phyloP scores from a whole-genome alignment of 116 monocot species.

The Cymodocea nodosa region DNA sequence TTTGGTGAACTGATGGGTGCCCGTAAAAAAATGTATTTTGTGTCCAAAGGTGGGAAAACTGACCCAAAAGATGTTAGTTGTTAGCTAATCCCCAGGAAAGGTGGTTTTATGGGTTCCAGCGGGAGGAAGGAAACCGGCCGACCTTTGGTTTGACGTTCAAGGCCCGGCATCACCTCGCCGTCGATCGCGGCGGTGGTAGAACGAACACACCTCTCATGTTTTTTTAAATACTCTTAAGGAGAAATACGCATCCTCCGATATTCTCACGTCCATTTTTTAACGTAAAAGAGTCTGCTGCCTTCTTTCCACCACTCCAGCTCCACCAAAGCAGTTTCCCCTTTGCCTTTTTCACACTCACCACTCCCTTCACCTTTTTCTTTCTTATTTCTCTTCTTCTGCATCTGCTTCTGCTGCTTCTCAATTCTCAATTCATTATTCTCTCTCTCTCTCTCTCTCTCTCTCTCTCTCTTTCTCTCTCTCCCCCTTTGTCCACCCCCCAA shows the following conservation, averaged over 20 bases:
- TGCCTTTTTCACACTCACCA: not conserved
- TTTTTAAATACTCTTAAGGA: no score
- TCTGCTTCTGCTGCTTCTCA: conserved; percentile 1
- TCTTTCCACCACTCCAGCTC: no score
- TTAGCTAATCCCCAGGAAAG: conserved; percentile 5
- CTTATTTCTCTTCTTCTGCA: conserved; percentile 1
- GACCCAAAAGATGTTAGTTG: not conserved
- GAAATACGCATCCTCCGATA: no score
- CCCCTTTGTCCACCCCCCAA: no score
- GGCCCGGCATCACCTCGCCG: conserved; percentile 39
- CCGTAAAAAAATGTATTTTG: no score
- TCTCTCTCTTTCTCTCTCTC: not conserved
- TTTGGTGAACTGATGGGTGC: no score
- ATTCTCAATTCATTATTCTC: not conserved
- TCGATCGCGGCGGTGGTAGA: conserved; percentile 16
- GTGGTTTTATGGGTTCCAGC: not conserved
- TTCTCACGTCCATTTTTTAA: no score
- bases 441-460: not conserved
- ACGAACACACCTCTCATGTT: no score
- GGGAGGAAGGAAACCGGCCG: not conserved
- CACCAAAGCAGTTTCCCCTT: not conserved
- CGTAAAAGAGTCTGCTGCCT: no score
- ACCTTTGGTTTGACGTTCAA: conserved; percentile 34
- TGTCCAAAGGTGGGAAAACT: not conserved
- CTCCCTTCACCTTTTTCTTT: not conserved